A percentile compares a stretch with the other conserved stretches of the same genome.
Evolutionary conservation across 352 stramenopile species (phyloP).

Genomic region (Phytophthora constricta): DNA sequence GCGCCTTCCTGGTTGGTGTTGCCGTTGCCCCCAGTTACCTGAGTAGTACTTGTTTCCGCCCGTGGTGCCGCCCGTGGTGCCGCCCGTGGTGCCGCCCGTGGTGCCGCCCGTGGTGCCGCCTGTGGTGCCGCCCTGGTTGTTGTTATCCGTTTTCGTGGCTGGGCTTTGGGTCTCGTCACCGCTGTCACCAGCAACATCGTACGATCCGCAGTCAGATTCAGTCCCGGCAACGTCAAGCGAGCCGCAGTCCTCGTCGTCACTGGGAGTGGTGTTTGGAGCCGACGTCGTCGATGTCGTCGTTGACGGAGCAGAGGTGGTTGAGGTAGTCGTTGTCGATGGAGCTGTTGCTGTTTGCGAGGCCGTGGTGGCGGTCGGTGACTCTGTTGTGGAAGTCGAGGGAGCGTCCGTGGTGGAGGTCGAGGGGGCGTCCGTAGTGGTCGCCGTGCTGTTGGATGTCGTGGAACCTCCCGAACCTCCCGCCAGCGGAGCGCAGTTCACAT

Average conservation of each 20-base stretch:
- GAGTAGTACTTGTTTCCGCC: no score
- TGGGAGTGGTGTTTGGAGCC: neutral
- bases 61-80: no score
- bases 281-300: neutral
- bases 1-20: neutral
- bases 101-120: no score
- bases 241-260: slow-evolving; percentile 20
- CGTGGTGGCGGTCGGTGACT: slow-evolving; percentile 4
- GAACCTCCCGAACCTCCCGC: slow-evolving; percentile 1
- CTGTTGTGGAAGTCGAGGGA: slow-evolving; percentile 5
- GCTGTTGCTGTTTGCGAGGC: slow-evolving; percentile 3
- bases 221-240: slow-evolving; percentile 11
- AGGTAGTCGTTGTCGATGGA: slow-evolving; percentile 11
- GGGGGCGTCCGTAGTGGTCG: slow-evolving; percentile 6
- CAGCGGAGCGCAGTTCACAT: slow-evolving; percentile 13
- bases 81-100: no score
- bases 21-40: no score
- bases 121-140: neutral
- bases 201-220: slow-evolving; percentile 19
- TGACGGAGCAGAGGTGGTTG: slow-evolving; percentile 8
- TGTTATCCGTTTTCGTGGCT: neutral
- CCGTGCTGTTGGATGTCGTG: neutral
- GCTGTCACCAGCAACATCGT: slow-evolving; percentile 10
- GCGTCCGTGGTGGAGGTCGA: slow-evolving; percentile 4
- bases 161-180: neutral